Conservation (phyloP, 208 protist species). For the Herpetomonas samuelpessoai region DNA sequence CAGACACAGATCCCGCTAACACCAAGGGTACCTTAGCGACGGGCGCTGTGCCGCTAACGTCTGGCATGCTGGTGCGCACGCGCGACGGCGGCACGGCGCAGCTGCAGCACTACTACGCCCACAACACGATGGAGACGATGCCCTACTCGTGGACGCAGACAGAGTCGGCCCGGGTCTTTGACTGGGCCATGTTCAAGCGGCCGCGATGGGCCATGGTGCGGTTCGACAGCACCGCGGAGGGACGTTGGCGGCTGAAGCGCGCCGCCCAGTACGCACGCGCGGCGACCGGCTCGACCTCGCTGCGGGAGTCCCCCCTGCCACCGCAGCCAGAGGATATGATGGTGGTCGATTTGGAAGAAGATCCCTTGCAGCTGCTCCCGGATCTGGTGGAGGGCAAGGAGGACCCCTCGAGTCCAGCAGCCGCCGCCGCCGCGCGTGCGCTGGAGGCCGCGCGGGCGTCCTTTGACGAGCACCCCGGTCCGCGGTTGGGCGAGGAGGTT, state of each 20-base stretch:
- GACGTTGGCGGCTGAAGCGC: neutral
- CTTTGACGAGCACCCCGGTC: neutral
- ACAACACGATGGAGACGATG: neutral
- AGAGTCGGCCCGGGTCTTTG: neutral
- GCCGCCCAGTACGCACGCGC: neutral
- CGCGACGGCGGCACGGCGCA: neutral
- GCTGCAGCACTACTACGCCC: conserved; percentile 1
- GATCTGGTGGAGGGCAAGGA: neutral
- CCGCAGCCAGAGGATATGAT: neutral
- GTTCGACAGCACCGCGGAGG: neutral
- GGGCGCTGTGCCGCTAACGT: neutral
- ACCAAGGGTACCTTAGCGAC: no score
- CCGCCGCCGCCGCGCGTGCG: no score
- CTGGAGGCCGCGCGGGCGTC: no score
- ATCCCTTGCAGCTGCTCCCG: no score
- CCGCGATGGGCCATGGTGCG: neutral
- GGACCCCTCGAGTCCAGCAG: no score
- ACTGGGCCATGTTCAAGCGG: neutral
- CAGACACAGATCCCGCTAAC: no score
- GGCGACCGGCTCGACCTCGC: neutral
- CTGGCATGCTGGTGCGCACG: neutral
- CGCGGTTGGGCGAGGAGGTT: neutral
- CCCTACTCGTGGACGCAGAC: neutral
- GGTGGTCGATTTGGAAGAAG: neutral
- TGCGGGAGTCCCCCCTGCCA: neutral